These are phyloP conservation scores for Maudiozyma serrabonitensis DNA, from an alignment of 805 yeast genomes.

Conservation along the genomic window DNA sequence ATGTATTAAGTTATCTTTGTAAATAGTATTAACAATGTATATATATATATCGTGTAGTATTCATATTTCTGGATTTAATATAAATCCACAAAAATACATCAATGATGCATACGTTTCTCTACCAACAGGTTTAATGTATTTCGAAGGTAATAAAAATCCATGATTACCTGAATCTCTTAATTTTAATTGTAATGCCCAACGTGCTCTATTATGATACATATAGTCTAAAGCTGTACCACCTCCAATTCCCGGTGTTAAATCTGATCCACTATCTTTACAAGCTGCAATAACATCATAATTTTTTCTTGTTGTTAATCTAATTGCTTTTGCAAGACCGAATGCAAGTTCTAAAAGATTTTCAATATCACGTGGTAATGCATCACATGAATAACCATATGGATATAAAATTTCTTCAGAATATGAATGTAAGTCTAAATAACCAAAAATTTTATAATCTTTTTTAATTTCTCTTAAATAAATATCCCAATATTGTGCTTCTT, in stretches of 20 bases:
- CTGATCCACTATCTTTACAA: conserved; percentile 69
- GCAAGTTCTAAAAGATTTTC: conserved; percentile 76
- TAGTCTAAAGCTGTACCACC: conserved; percentile 74
- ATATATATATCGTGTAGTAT: too few species aligned
- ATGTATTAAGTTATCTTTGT: too few species aligned
- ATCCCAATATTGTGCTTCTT: conserved; percentile 45
- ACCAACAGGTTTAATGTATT: conserved; percentile 67
- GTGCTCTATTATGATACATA: conserved; percentile 74
- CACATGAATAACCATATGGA: conserved; percentile 77
- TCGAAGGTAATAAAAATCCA: conserved; percentile 70
- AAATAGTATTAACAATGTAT: too few species aligned
- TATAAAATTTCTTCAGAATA: conserved; percentile 75
- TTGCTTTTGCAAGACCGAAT: conserved; percentile 68
- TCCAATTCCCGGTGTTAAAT: conserved; percentile 63
- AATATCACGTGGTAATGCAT: conserved; percentile 61
- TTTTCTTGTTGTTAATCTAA: conserved; percentile 54
- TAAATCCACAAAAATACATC: conserved; percentile 52
- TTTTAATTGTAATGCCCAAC: conserved; percentile 78
- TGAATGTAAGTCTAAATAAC: conserved; percentile 76
- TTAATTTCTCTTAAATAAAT: conserved; percentile 35
- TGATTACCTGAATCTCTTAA: conserved; percentile 74
- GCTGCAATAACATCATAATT: conserved; percentile 65
- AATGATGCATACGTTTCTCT: conserved; percentile 60
- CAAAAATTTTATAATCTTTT: conserved; percentile 51
- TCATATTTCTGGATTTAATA: conserved; percentile 34